Evolutionary conservation across 1,284 basidiomycete genomes (phyloP).

Genomic region (Salmacisia buchloeana): DNA sequence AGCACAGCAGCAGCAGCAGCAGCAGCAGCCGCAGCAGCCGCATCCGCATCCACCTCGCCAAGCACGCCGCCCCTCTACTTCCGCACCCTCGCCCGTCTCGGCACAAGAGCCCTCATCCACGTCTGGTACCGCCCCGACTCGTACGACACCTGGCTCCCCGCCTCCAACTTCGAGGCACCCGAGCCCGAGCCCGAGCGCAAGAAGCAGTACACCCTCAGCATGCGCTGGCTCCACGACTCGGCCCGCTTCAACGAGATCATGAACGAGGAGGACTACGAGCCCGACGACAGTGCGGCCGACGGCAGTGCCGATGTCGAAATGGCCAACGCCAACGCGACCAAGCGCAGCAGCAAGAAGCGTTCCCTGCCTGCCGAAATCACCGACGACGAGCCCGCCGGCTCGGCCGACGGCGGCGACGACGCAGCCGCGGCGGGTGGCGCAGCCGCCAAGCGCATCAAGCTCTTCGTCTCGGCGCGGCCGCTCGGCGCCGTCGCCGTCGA

Average conservation of each 20-base stretch:
- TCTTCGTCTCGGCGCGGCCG: conserved; percentile 41
- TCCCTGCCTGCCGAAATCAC: conserved; percentile 44
- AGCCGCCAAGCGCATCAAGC: conserved; percentile 44
- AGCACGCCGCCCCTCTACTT: conserved; percentile 31
- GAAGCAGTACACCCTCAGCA: conserved; percentile 35
- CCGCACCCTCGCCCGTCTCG: conserved; percentile 38
- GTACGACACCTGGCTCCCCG: conserved; percentile 51
- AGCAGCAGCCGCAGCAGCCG: background rate
- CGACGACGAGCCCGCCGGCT: conserved; percentile 21
- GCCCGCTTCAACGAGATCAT: conserved; percentile 48
- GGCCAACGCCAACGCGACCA: conserved; percentile 6
- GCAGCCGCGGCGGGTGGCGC: background rate
- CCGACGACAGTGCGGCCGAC: conserved; percentile 19
- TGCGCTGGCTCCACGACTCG: conserved; percentile 44
- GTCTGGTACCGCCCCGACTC: conserved; percentile 51
- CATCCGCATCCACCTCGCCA: conserved; percentile 15
- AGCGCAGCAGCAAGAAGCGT: conserved; percentile 34
- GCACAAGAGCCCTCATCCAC: conserved; percentile 43
- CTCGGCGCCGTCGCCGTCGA: conserved; percentile 44
- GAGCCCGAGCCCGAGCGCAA: conserved; percentile 38
- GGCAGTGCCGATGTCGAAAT: conserved; percentile 8
- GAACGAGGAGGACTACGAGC: conserved; percentile 50
- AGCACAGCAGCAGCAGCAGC: no score
- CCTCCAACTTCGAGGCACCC: conserved; percentile 45
- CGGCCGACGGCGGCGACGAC: conserved; percentile 18